Evolutionary conservation across 108 stramenopile species (phyloP).

Genomic region (Skeletonema menzelii): DNA sequence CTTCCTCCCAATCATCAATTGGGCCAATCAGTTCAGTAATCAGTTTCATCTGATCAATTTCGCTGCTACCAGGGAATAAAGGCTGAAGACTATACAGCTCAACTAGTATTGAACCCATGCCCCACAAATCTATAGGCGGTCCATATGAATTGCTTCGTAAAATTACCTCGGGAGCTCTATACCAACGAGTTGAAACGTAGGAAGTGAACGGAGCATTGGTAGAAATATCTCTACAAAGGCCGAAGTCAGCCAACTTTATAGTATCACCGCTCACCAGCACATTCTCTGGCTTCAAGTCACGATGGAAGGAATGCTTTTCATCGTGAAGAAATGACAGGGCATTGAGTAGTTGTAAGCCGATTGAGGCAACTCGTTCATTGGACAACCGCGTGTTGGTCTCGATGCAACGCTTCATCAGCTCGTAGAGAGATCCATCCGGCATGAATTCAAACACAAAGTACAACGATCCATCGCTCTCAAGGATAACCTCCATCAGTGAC

Average conservation of each 20-base stretch:
- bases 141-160: conserved; percentile 77
- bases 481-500: conserved; percentile 88
- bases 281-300: conserved; percentile 97
- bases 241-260: conserved; percentile 95
- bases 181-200: conserved; percentile 97
- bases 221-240: conserved; percentile 75
- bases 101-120: conserved; percentile 89
- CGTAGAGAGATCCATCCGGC: conserved; percentile 91
- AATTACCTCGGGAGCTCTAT: conserved; percentile 96
- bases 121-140: conserved; percentile 92
- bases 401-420: conserved; percentile 59
- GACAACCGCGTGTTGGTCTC: conserved; percentile 20
- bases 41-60: conserved; percentile 90
- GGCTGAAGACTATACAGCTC: conserved; percentile 90
- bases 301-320: conserved; percentile 82
- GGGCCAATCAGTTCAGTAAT: conserved; percentile 84
- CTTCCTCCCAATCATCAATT: conserved; percentile 59
- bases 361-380: conserved; percentile 56
- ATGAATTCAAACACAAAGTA: conserved; percentile 98
- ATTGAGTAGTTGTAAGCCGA: conserved; percentile 77
- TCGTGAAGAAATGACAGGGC: conserved; percentile 91
- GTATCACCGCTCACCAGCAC: conserved; percentile 75
- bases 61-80: conserved; percentile 90
- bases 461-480: conserved; percentile 83
- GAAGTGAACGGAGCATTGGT: conserved; percentile 71